These are phyloP conservation scores for Nepenthes mirabilis DNA, from an alignment of 148 eudicot genomes.

Conservation along the genomic window DNA sequence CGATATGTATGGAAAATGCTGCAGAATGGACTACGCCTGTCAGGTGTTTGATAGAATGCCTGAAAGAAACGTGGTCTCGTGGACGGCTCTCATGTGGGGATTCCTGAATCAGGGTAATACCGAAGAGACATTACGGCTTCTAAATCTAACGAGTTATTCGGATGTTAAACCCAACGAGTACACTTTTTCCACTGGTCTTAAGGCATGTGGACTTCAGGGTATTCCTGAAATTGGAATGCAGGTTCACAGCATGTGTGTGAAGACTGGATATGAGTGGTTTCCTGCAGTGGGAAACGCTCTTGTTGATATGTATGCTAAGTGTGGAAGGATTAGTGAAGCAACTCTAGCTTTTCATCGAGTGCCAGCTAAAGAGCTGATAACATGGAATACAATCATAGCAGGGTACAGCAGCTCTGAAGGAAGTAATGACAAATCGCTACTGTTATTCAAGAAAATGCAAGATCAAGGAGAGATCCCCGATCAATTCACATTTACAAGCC, in stretches of 20 bases:
- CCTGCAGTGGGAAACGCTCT: conserved; percentile 68
- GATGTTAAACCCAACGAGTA: conserved; percentile 56
- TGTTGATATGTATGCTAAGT: conserved; percentile 73
- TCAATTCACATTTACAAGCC: conserved; percentile 59
- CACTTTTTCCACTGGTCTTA: conserved; percentile 51
- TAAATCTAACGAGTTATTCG: conserved; percentile 36
- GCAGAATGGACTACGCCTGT: conserved; percentile 19
- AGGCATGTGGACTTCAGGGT: conserved; percentile 51
- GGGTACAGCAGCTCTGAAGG: conserved; percentile 43
- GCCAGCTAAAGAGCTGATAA: conserved; percentile 36
- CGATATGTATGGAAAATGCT: conserved; percentile 36
- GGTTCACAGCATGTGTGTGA: conserved; percentile 51
- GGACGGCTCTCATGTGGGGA: conserved; percentile 48
- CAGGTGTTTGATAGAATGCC: conserved; percentile 48
- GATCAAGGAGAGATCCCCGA: conserved; percentile 40
- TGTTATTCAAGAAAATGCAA: conserved; percentile 36
- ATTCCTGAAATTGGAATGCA: conserved; percentile 44
- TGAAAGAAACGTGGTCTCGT: conserved; percentile 45
- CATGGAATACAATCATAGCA: conserved; percentile 75
- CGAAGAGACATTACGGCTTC: conserved; percentile 23
- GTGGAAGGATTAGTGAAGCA: conserved; percentile 44
- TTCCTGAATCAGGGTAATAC: conserved; percentile 35
- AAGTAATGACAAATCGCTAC: conserved; percentile 24
- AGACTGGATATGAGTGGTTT: conserved; percentile 37
- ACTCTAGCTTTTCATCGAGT: conserved; percentile 32